Base-by-base conservation (phyloP, 163 green algal species). In the Scenedesmus sp. region DNA sequence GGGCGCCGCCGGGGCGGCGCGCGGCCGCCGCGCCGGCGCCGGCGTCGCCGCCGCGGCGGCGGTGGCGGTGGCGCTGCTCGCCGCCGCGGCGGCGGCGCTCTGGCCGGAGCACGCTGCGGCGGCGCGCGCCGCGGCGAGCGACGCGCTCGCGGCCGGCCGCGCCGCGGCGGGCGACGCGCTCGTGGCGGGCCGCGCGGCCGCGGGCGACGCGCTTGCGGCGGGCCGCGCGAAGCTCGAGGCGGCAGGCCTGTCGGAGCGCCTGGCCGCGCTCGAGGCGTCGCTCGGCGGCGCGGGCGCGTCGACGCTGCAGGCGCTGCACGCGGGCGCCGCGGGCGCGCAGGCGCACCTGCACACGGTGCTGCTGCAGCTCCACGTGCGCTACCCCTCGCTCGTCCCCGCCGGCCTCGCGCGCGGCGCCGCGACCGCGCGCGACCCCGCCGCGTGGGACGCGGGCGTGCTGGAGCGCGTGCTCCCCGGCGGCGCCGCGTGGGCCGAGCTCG, bases 361-460 rank as follows among this genome's bases (percentile, higher is more conserved):
- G 22, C 20, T 57, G 69, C 69, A 77, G 54, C 14, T 67, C 26
- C 69, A 77, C n/a, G 39, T 77, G 2, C 44, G 57, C 34, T 66
- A 57, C 18, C 69, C 69, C 1, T 47, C 34, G 14, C 26, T 77
- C 2, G 54, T 77, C 4, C 53, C 69, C 14, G 71, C 29, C 24
- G 20, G 31, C 42, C n/a, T 34, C 22, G 17, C 15, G 22, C 7
- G 20, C 13, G 3, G 18, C 33, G 20, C 10, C 13, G 48, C 39
- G 24, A 33, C 36, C 63, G 34, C 33, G 0, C 42, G 60, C 14
- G 13, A 44, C 1, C n/a, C 44, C 4, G 11, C 5, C 63, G 34
- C 60, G 26, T 81, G 63, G 63, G 26, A 42, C 13, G n/a, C 63
- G 44, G 62, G 48, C 14, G 62, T 60, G 17, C 51, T 81, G 26